phyloP scores from a whole-genome alignment of 805 yeast species.

The Suhomyces prunicola region DNA sequence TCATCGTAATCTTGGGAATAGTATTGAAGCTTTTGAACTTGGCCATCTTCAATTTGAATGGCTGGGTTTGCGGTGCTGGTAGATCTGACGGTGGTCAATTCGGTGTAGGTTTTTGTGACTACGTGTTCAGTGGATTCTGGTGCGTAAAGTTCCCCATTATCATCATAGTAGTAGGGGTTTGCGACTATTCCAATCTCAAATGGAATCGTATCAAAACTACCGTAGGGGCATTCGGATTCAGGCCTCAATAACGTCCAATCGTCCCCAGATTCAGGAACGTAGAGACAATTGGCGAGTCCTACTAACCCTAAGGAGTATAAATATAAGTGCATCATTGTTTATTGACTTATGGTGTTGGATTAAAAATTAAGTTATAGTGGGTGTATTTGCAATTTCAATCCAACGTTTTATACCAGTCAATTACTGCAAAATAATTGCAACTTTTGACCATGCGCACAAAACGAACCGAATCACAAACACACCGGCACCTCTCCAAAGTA shows the following conservation, averaged over 20 bases:
- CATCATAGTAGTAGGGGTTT: slow-evolving; percentile 20
- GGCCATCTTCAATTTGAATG: slow-evolving; percentile 28
- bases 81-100: slow-evolving; percentile 18
- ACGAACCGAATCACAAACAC: background rate
- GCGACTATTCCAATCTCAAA: slow-evolving; percentile 37
- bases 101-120: slow-evolving; percentile 7
- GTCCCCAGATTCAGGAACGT: slow-evolving; percentile 27
- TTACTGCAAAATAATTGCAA: background rate
- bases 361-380: background rate
- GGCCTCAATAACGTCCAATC: slow-evolving; percentile 38
- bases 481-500: background rate
- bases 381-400: background rate
- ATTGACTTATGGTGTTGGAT: background rate
- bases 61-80: slow-evolving; percentile 19
- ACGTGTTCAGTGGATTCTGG: slow-evolving; percentile 8
- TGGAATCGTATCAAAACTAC: slow-evolving; percentile 26
- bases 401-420: background rate
- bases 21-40: slow-evolving; percentile 18
- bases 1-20: slow-evolving; percentile 1
- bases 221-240: slow-evolving; percentile 8
- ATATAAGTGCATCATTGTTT: background rate
- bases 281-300: background rate
- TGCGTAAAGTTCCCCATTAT: slow-evolving; percentile 18
- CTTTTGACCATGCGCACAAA: background rate
- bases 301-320: background rate